phyloP scores from a whole-genome alignment of 192 early-diverging fungal genomes.

The Umbelopsis ramanniana region DNA sequence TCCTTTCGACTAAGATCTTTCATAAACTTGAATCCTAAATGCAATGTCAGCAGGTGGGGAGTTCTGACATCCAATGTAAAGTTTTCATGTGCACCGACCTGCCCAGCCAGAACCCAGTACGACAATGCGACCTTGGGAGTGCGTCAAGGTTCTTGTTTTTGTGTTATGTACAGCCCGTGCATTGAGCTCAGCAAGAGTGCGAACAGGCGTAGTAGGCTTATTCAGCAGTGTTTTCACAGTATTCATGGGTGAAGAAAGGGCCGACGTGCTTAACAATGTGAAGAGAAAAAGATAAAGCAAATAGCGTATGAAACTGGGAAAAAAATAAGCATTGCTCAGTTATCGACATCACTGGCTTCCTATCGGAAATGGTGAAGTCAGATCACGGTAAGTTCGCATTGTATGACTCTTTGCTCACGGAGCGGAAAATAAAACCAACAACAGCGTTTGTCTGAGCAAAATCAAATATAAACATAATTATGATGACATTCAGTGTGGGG shows the following conservation, averaged over 20 bases:
- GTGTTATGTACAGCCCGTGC: constrained; percentile 17
- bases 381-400: too few relatives aligned
- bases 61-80: background rate
- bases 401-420: background rate
- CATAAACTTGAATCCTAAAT: constrained; percentile 72
- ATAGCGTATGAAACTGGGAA: background rate
- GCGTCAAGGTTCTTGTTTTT: constrained; percentile 34
- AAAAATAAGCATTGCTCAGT: background rate
- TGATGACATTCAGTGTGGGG: too few relatives aligned
- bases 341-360: too few relatives aligned
- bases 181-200: constrained; percentile 7
- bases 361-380: too few relatives aligned
- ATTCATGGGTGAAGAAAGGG: background rate
- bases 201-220: background rate
- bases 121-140: constrained; percentile 34
- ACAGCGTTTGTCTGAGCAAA: too few relatives aligned
- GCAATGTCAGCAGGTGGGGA: background rate
- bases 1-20: constrained; percentile 66
- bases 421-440: background rate
- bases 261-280: too few relatives aligned
- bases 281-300: background rate
- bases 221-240: background rate
- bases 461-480: too few relatives aligned
- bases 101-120: constrained; percentile 65
- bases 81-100: constrained; percentile 29